Evolutionary conservation across 768 basidiomycete genomes (phyloP).

Genomic region (Mycena galopus): DNA sequence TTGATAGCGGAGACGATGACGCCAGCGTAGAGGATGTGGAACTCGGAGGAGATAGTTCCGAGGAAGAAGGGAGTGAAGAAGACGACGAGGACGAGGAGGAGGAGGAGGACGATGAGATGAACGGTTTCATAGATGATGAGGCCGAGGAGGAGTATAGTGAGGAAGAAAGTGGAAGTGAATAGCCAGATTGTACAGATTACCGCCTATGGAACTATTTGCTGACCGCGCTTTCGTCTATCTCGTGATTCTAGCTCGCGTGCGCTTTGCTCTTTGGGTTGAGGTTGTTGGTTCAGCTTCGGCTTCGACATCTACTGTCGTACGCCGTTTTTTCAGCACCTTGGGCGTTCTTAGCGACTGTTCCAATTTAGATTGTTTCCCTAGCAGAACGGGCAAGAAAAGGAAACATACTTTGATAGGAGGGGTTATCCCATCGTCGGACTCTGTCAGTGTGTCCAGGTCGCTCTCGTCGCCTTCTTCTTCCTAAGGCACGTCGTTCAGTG

Average conservation of each 20-base stretch:
- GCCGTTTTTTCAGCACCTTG: slow-evolving; percentile 27
- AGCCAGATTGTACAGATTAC: slow-evolving; percentile 55
- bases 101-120: slow-evolving; percentile 60
- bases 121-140: slow-evolving; percentile 74
- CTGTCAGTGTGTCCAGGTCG: slow-evolving; percentile 39
- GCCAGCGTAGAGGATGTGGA: slow-evolving; percentile 87
- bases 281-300: slow-evolving; percentile 14
- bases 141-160: slow-evolving; percentile 69
- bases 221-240: slow-evolving; percentile 12
- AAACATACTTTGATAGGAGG: slow-evolving; percentile 23
- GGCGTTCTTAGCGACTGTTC: slow-evolving; percentile 19
- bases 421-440: slow-evolving; percentile 35
- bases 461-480: slow-evolving; percentile 37
- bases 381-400: slow-evolving; percentile 4
- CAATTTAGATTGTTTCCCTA: slow-evolving; percentile 23
- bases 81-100: slow-evolving; percentile 58
- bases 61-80: slow-evolving; percentile 63
- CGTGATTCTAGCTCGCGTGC: slow-evolving; percentile 31
- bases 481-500: slow-evolving; percentile 20
- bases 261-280: slow-evolving; percentile 10
- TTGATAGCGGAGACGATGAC: slow-evolving; percentile 74
- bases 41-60: slow-evolving; percentile 72
- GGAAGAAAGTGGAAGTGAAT: slow-evolving; percentile 67
- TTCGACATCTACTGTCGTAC: slow-evolving; percentile 5
- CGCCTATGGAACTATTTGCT: slow-evolving; percentile 19